phyloP scores from a whole-genome alignment of 495 filamentous ascomycete genomes.

The Stereocaulon alpinum region DNA sequence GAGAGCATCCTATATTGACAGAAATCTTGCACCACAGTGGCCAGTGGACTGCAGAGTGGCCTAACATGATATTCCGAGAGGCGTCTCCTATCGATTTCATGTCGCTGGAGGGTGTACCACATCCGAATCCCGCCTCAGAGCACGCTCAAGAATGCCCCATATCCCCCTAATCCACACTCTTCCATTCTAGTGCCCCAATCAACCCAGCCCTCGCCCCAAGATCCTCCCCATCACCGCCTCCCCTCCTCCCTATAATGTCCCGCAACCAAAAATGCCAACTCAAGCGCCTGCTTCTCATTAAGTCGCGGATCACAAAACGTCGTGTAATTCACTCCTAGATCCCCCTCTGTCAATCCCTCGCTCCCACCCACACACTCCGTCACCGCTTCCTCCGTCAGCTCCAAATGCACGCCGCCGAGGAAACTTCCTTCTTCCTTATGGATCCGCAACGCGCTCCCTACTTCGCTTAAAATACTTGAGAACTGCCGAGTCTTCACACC shows the following conservation, averaged over 20 bases:
- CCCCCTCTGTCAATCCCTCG: slow-evolving; percentile 75
- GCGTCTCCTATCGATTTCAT: no score
- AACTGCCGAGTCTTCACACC: slow-evolving; percentile 84
- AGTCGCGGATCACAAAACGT: slow-evolving; percentile 91
- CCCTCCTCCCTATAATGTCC: slow-evolving; percentile 55
- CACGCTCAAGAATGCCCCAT: no score
- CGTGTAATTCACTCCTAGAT: slow-evolving; percentile 77
- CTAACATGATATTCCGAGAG: no score
- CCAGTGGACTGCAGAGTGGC: no score
- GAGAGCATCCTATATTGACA: no score
- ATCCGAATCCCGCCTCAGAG: no score
- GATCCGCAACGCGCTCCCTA: slow-evolving; percentile 66
- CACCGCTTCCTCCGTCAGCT: slow-evolving; percentile 89
- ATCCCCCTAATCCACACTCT: no score
- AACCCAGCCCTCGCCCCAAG: background rate
- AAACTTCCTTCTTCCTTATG: slow-evolving; percentile 74
- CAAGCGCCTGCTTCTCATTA: slow-evolving; percentile 95
- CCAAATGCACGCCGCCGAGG: slow-evolving; percentile 88
- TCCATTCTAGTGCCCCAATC: no score
- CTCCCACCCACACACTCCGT: slow-evolving; percentile 94
- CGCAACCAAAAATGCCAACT: slow-evolving; percentile 88
- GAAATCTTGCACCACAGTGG: no score
- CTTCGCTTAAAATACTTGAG: slow-evolving; percentile 72
- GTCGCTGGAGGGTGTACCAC: no score
- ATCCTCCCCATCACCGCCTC: background rate